Conservation (phyloP, 495 filamentous ascomycete species). For the Hyaloscypha variabilis region DNA sequence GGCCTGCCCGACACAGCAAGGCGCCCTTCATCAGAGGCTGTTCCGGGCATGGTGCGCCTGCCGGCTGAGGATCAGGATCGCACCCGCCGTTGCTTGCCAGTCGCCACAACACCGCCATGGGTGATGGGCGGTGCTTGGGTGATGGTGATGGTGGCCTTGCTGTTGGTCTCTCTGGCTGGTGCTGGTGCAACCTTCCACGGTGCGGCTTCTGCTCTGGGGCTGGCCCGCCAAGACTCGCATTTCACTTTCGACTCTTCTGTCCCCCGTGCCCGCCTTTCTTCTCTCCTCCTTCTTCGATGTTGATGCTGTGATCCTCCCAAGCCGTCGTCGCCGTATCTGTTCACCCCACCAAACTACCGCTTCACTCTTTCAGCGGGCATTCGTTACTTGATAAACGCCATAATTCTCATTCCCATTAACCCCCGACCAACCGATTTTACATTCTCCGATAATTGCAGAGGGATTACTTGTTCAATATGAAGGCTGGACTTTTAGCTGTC, state of each 20-base stretch:
- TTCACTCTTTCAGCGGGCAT: slow-evolving; percentile 97
- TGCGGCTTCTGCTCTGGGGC: not conserved
- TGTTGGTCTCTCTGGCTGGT: no score
- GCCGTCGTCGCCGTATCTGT: slow-evolving; percentile 51
- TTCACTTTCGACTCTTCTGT: slow-evolving; percentile 14
- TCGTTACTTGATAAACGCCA: slow-evolving; percentile 53
- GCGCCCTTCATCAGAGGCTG: no score
- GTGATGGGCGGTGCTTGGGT: no score
- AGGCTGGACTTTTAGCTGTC: slow-evolving; percentile 31
- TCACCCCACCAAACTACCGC: slow-evolving; percentile 65
- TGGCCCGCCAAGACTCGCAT: slow-evolving; percentile 12
- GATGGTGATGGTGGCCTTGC: no score
- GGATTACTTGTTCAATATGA: slow-evolving; percentile 29
- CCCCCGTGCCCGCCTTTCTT: slow-evolving; percentile 27
- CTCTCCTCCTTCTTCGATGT: slow-evolving; percentile 41
- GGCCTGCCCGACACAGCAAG: not conserved
- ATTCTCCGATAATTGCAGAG: slow-evolving; percentile 10
- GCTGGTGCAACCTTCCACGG: no score
- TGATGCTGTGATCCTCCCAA: slow-evolving; percentile 49
- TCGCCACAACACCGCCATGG: no score
- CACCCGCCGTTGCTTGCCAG: no score
- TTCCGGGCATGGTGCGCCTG: not conserved
- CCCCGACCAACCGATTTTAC: slow-evolving; percentile 9
- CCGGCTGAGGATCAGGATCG: no score
- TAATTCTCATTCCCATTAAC: slow-evolving; percentile 9